A percentile compares a stretch with the other conserved stretches of the same genome.
Evolutionary conservation across 768 basidiomycete genomes (phyloP).

Genomic region (Trametes maxima): DNA sequence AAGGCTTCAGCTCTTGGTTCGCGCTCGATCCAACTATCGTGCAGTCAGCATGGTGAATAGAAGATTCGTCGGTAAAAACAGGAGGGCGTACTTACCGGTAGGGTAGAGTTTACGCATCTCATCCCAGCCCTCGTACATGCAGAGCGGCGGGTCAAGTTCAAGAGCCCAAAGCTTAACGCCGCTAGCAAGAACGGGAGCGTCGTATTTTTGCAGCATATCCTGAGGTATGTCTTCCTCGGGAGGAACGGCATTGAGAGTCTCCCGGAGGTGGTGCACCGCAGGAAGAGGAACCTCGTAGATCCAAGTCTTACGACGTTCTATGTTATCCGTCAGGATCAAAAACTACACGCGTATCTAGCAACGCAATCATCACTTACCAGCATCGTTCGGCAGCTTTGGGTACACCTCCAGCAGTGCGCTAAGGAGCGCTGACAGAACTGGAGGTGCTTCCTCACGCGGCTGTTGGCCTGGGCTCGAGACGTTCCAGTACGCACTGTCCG

Average conservation of each 20-base stretch:
- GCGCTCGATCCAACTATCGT: slow-evolving; percentile 52
- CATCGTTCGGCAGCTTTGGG: slow-evolving; percentile 57
- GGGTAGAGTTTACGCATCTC: slow-evolving; percentile 90
- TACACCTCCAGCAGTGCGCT: slow-evolving; percentile 66
- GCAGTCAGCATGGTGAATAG: not conserved
- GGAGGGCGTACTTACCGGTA: slow-evolving; percentile 40
- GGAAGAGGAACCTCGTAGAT: slow-evolving; percentile 92
- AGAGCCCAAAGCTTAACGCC: slow-evolving; percentile 86
- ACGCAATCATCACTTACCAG: slow-evolving; percentile 45
- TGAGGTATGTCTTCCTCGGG: slow-evolving; percentile 48
- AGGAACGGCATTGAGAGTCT: slow-evolving; percentile 76
- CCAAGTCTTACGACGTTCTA: slow-evolving; percentile 89
- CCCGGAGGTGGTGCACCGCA: slow-evolving; percentile 83
- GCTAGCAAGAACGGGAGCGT: slow-evolving; percentile 85
- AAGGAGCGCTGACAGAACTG: slow-evolving; percentile 71
- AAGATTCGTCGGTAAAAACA: not conserved
- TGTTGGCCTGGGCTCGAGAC: slow-evolving; percentile 48
- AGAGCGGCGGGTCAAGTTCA: slow-evolving; percentile 88
- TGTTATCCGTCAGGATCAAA: not conserved
- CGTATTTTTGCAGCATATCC: slow-evolving; percentile 71
- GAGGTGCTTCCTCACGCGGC: slow-evolving; percentile 66
- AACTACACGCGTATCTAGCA: too few species aligned
- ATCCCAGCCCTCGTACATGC: slow-evolving; percentile 89
- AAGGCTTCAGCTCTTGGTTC: slow-evolving; percentile 53
- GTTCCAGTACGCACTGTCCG: slow-evolving; percentile 72